Evolutionary conservation across 176 grass and related monocot species (phyloP), one percentile per base, ranked within the genome.

Genomic region (Aechmea fasciata): DNA sequence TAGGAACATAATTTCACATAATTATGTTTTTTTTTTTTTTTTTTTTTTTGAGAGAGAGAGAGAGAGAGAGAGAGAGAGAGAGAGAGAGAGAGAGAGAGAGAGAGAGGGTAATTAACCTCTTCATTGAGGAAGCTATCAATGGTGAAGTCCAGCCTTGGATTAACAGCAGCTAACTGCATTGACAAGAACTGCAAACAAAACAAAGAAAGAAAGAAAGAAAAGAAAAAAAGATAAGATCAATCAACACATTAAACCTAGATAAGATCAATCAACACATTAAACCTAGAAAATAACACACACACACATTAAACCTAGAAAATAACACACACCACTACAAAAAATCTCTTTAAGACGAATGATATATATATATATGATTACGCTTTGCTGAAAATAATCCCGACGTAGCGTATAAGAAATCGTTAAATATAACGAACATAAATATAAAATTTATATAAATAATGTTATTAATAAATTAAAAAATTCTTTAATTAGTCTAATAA

Each of bases 121-220:
- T 84, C 66, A 69, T 82, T 68, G 63, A 90, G 83, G 52, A 87
- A 85, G 71, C 84, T 82, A 23, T 92, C 83, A 47, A 90, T 71
- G 47, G 86, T 79, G 87, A 87, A 85, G 77, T 85, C 88, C 68
- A 85, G 64, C 70, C 80, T 75, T 57, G 90, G 90, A 62, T 90
- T 90, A 29, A 80, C 88, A 4, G 87, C 80, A 41, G 95, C 87
- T 51, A 99, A 86, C 69, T 82, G 94, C 89, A 90, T 99, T 52
- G 95, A 99, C 41, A 99, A 71, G 81, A 99, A 99, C 95, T 99
- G 50, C 72, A 72, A 1, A 52, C 33, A 51, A 66, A 11, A 7
- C n/a, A 52, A 5, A 72, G 23, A 52, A 84, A 1, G 50, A 59
- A 33, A 15, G 9, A 4, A 20, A 19, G 19, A 17, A 4, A 20